Percentiles rank a stretch among this genome's conserved stretches.
Evolutionary conservation across 2,329 filamentous ascomycete species (phyloP).

Genomic region (Pestalotiopsis sp.): DNA sequence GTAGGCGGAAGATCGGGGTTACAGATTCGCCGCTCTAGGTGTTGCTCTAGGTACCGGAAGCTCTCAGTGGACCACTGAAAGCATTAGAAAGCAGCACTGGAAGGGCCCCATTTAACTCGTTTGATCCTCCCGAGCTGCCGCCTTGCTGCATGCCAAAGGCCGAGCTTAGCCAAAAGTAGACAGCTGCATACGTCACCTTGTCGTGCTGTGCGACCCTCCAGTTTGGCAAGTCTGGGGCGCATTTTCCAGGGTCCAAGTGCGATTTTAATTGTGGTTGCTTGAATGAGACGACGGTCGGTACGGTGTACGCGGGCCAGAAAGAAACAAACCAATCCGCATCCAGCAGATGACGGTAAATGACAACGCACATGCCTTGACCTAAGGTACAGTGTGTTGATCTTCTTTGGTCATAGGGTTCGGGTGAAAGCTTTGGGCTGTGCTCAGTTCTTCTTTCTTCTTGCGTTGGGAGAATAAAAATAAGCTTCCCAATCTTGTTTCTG

Average conservation of each 20-base stretch:
- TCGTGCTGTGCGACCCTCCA: background rate
- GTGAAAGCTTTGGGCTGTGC: too few species aligned
- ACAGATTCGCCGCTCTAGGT: slow-evolving; percentile 14
- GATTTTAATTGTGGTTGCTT: too few species aligned
- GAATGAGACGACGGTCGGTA: too few species aligned
- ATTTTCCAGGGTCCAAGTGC: background rate
- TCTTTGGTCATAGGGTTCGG: too few species aligned
- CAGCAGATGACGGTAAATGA: background rate
- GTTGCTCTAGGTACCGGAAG: background rate
- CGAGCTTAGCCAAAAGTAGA: background rate
- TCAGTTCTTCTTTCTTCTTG: too few species aligned
- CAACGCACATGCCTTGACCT: background rate
- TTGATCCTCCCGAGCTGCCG: background rate
- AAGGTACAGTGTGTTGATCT: too few species aligned
- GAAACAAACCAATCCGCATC: background rate
- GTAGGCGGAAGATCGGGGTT: slow-evolving; percentile 11
- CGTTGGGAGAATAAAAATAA: too few species aligned
- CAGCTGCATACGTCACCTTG: slow-evolving; percentile 11
- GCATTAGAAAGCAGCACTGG: background rate
- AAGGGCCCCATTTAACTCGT: slow-evolving; percentile 6
- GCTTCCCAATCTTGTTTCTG: too few species aligned
- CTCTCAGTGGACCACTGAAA: background rate
- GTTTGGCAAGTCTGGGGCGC: background rate
- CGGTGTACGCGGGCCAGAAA: too few species aligned
- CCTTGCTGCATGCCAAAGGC: background rate